A percentile compares a stretch with the other conserved stretches of the same genome.
phyloP scores from a whole-genome alignment of 495 filamentous ascomycete species.

The Podospora comata region DNA sequence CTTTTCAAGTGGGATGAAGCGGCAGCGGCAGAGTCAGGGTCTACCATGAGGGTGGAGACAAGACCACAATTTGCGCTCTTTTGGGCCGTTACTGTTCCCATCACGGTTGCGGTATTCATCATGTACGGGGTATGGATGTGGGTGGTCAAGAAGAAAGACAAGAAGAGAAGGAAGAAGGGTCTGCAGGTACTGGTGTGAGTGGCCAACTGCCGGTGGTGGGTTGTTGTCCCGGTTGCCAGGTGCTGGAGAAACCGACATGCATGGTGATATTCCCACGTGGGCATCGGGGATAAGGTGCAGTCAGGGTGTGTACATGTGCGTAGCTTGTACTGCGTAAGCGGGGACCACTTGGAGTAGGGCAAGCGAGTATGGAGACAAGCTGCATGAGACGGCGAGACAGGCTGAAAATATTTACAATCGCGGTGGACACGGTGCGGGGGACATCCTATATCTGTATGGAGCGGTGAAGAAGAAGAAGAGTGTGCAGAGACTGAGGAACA shows the following conservation, averaged over 20 bases:
- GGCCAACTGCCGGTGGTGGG: no score
- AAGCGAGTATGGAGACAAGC: background rate
- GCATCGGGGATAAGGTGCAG: background rate
- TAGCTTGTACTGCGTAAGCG: no score
- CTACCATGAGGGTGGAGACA: constrained; percentile 18
- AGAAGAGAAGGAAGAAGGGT: constrained; percentile 12
- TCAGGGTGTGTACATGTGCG: background rate
- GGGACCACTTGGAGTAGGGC: background rate
- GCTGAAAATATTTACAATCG: background rate
- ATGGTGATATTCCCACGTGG: background rate
- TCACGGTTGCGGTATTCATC: constrained; percentile 26
- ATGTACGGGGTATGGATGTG: constrained; percentile 31
- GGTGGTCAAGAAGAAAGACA: constrained; percentile 20
- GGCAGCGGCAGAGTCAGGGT: background rate
- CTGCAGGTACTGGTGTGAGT: background rate
- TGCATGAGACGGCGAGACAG: background rate
- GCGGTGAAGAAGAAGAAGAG: background rate
- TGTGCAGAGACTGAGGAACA: background rate
- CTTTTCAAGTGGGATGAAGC: constrained; percentile 30
- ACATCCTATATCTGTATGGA: background rate
- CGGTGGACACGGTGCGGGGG: background rate
- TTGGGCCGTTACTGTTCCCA: constrained; percentile 31
- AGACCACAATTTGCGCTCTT: constrained; percentile 31
- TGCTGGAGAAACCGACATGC: background rate
- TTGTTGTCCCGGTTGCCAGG: background rate